These are phyloP conservation scores for Nemania abortiva DNA, from an alignment of 2,329 filamentous ascomycete species.

Conservation along the genomic window DNA sequence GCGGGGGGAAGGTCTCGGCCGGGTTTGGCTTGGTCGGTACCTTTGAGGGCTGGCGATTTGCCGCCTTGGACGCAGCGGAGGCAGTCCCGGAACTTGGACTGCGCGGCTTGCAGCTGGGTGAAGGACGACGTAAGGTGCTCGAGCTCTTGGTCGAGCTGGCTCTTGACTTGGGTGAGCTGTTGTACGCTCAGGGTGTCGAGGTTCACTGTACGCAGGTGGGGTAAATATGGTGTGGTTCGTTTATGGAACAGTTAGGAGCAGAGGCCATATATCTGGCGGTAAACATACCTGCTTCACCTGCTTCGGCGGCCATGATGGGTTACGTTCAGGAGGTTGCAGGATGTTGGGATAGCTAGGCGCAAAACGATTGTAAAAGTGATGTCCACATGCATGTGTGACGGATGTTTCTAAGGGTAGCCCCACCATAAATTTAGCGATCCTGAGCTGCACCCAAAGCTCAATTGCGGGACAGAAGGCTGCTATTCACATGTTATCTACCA, in stretches of 20 bases:
- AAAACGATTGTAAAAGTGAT: background rate
- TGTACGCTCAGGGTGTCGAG: conserved; percentile 83
- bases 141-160: conserved; percentile 95
- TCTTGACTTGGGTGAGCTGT: conserved; percentile 92
- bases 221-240: conserved; percentile 11
- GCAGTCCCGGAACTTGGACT: conserved; percentile 93
- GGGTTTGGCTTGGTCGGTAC: conserved; percentile 35
- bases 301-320: conserved; percentile 36
- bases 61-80: conserved; percentile 78
- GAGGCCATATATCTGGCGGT: background rate
- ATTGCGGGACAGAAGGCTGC: too few species aligned
- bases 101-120: conserved; percentile 87
- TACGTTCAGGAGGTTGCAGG: background rate
- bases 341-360: background rate
- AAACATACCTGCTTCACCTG: conserved; percentile 37
- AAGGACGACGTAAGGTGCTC: conserved; percentile 94
- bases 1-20: background rate
- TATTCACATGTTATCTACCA: too few species aligned
- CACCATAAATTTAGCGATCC: background rate
- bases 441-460: too few species aligned
- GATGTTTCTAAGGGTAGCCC: background rate
- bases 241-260: background rate
- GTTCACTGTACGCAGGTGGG: conserved; percentile 58
- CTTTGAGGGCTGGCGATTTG: conserved; percentile 54
- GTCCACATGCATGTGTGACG: background rate